phyloP scores from a whole-genome alignment of 2,329 filamentous ascomycete genomes.

The Ophiostoma pallidulum region DNA sequence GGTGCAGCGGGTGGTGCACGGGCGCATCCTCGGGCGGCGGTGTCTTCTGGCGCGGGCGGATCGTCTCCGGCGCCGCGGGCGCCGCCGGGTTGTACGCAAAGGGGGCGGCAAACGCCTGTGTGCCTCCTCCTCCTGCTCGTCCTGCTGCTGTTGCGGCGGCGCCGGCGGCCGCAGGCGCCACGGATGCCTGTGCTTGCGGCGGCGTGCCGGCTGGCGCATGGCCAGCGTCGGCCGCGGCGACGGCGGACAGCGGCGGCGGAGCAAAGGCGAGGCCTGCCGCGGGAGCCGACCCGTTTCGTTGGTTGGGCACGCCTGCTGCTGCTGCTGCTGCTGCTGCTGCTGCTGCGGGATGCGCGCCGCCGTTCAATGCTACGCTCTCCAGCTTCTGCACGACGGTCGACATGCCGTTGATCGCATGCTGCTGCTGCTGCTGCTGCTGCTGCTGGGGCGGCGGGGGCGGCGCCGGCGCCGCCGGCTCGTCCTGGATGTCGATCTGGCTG shows the following conservation, averaged over 20 bases:
- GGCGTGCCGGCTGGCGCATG: background rate
- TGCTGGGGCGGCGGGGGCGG: conserved; percentile 18
- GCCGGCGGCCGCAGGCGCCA: conserved; percentile 15
- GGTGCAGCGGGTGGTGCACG: conserved; percentile 44
- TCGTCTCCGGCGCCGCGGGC: conserved; percentile 62
- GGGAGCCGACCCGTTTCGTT: conserved; percentile 35
- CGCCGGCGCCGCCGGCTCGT: conserved; percentile 49
- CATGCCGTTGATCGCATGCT: conserved; percentile 37
- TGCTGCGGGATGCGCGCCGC: conserved; percentile 27
- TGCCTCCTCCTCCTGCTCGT: conserved; percentile 23
- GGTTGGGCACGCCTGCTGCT: too few relatives aligned
- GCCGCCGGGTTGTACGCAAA: conserved; percentile 74
- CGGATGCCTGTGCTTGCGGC: background rate
- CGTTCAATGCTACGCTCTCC: conserved; percentile 59
- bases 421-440: conserved; percentile 22
- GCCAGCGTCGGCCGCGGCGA: background rate
- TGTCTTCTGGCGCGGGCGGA: conserved; percentile 68
- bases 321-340: conserved; percentile 11
- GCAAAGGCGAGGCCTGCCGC: conserved; percentile 28
- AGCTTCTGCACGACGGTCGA: conserved; percentile 65
- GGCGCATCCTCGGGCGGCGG: conserved; percentile 62
- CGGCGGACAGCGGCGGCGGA: conserved; percentile 26
- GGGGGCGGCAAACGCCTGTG: conserved; percentile 44
- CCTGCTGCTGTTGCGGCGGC: conserved; percentile 26
- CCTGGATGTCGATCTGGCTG: conserved; percentile 51